Base-by-base conservation (phyloP, 2,329 filamentous ascomycete species). In the Cordyceps pruinosa region DNA sequence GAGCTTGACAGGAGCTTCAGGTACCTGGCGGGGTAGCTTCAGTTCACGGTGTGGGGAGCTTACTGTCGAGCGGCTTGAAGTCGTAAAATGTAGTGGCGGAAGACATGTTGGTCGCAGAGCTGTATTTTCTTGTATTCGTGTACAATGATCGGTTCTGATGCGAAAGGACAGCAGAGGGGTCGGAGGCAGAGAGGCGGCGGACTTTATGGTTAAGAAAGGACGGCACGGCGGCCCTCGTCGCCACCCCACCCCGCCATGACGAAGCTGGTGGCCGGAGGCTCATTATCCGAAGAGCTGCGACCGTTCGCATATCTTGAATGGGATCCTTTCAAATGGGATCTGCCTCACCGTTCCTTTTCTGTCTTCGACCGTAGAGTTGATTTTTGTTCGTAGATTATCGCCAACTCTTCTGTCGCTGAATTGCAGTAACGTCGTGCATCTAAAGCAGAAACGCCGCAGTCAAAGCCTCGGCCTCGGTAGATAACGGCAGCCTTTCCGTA, bases 41-140 rank as follows among this genome's bases (percentile, higher is more conserved):
- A n/a, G 41, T 54, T 51, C 32, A 21, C 53, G 49, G 51, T 3
- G 13, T 21, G 6, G 37, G 23, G 13, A 49, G 81, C 86, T 61
- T 78, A 90, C 88, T 91, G 74, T 93, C 85, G 64, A 88, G 82
- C 63, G 89, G 86, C 77, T 86, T 89, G 75, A 95, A 95, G 71
- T 92, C 87, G 79, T 87, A 94, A 72, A 96, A 90, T 64, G 60
- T 66, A 32, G 72, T 70, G 51, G 73, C 73, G 44, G 73, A 74
- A 57, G 73, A 65, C 73, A 75, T 75, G 41, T 61, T 69, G 57
- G 61, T 56, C 4, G 56, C 28, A 37, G n/a, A 49, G 51, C 23
- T 42, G 49, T 39, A 49, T n/a, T 34, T 28, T 39, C 42, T 45
- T 8, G 32, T 42, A 28, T 23, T 35, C 2, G 9, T 28, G n/a